phyloP scores from a whole-genome alignment of 306 rosid species.

The Sophora flavescens region DNA sequence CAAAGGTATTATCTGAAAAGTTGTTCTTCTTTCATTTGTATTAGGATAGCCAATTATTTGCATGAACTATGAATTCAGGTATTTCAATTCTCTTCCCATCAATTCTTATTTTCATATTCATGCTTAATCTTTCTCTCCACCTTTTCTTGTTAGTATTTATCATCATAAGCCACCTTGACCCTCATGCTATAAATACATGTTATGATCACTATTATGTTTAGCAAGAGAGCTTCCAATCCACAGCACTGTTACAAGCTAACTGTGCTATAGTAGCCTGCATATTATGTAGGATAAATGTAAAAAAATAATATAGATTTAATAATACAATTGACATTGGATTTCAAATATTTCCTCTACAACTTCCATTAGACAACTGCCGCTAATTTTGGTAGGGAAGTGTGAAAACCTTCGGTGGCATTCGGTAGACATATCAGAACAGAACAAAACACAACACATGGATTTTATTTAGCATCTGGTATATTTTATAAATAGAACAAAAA shows the following conservation, averaged over 20 bases:
- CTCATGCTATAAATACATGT: neutral
- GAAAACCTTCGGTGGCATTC: too few relatives aligned
- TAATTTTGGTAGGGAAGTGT: too few relatives aligned
- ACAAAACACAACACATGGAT: too few relatives aligned
- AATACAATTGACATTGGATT: too few relatives aligned
- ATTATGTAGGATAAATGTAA: neutral
- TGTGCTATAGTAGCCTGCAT: neutral
- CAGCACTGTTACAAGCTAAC: slow-evolving; percentile 10
- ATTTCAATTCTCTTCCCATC: neutral
- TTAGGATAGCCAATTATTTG: neutral
- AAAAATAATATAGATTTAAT: neutral
- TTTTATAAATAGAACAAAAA: too few relatives aligned
- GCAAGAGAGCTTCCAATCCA: neutral
- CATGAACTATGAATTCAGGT: neutral
- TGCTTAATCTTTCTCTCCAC: neutral
- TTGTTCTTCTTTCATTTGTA: neutral
- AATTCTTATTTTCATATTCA: slow-evolving; percentile 20
- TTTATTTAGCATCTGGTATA: too few relatives aligned
- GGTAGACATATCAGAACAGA: too few relatives aligned
- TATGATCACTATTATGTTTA: neutral
- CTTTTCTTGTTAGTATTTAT: neutral
- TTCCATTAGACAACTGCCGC: too few relatives aligned
- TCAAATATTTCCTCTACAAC: too few relatives aligned
- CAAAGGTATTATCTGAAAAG: slow-evolving; percentile 2
- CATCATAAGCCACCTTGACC: neutral